Percentiles rank a stretch among this genome's conserved stretches.
Evolutionary conservation across 805 yeast species (phyloP).

Genomic region (Tetrapisispora fleetii): DNA sequence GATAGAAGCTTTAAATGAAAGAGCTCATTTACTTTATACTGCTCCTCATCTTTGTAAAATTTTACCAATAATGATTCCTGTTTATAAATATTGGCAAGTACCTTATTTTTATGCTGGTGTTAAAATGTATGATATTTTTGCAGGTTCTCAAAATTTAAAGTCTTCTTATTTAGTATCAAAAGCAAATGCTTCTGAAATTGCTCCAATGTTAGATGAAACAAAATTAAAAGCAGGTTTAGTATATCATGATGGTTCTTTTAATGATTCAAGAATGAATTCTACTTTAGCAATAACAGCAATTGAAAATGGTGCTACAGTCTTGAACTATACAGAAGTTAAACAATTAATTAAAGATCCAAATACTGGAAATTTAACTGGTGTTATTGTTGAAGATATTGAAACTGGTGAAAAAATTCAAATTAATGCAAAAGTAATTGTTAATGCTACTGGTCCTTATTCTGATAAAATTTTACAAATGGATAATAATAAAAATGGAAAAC

Average conservation of each 20-base stretch:
- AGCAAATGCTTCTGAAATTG: conserved; percentile 55
- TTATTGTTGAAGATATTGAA: conserved; percentile 60
- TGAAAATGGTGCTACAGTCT: conserved; percentile 78
- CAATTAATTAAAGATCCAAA: conserved; percentile 57
- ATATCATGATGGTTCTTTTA: conserved; percentile 91
- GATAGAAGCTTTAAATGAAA: conserved; percentile 79
- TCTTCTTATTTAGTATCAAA: conserved; percentile 64
- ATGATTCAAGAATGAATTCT: conserved; percentile 84
- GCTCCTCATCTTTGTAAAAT: conserved; percentile 87
- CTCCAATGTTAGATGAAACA: conserved; percentile 76
- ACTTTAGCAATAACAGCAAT: conserved; percentile 79
- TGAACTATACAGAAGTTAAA: conserved; percentile 77
- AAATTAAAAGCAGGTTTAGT: conserved; percentile 83
- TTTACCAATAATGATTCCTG: conserved; percentile 92
- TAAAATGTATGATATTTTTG: conserved; percentile 84
- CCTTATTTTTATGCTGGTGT: conserved; percentile 91
- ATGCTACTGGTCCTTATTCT: conserved; percentile 92
- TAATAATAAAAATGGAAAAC: conserved; percentile 52
- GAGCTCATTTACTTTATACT: conserved; percentile 74
- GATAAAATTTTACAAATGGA: conserved; percentile 84
- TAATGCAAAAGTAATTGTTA: conserved; percentile 65
- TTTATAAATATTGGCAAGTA: conserved; percentile 89
- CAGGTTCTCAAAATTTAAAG: conserved; percentile 79
- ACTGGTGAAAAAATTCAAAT: conserved; percentile 54
- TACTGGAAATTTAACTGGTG: conserved; percentile 60